phyloP scores from a whole-genome alignment of 73 alveolate genomes.

The Paramecium sonneborni region DNA sequence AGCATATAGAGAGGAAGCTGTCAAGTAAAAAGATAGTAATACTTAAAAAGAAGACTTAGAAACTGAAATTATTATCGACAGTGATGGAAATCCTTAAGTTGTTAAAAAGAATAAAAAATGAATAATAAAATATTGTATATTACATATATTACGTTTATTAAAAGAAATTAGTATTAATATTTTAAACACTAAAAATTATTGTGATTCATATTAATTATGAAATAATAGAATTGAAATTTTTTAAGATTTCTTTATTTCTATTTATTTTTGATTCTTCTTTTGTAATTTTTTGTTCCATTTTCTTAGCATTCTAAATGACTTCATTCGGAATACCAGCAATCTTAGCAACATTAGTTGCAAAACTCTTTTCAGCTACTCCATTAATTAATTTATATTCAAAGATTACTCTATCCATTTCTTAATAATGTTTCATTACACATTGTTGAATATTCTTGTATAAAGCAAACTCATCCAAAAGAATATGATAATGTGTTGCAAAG shows the following conservation, averaged over 20 bases:
- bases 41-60: conserved; percentile 39
- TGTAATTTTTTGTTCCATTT: conserved; percentile 53
- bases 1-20: conserved; percentile 31
- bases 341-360: conserved; percentile 83
- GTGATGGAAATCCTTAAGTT: conserved; percentile 65
- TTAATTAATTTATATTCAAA: conserved; percentile 87
- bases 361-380: conserved; percentile 92
- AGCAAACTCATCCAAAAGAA: conserved; percentile 85
- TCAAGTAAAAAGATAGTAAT: not conserved
- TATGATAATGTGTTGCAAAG: conserved; percentile 97
- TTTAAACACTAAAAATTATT: not conserved
- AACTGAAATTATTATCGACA: conserved; percentile 51
- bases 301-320: conserved; percentile 68
- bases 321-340: conserved; percentile 92
- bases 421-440: conserved; percentile 84
- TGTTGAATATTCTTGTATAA: conserved; percentile 74
- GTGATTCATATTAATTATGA: not conserved
- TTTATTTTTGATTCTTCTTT: conserved; percentile 63
- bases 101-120: conserved; percentile 47
- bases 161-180: not conserved
- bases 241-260: conserved; percentile 38
- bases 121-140: not conserved
- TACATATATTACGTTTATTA: not conserved
- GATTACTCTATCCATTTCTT: conserved; percentile 75
- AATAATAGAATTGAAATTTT: conserved; percentile 16